Percentiles rank a stretch among this genome's conserved stretches.
phyloP scores from a whole-genome alignment of 2,329 filamentous ascomycete species.

The Cladosporium velox region DNA sequence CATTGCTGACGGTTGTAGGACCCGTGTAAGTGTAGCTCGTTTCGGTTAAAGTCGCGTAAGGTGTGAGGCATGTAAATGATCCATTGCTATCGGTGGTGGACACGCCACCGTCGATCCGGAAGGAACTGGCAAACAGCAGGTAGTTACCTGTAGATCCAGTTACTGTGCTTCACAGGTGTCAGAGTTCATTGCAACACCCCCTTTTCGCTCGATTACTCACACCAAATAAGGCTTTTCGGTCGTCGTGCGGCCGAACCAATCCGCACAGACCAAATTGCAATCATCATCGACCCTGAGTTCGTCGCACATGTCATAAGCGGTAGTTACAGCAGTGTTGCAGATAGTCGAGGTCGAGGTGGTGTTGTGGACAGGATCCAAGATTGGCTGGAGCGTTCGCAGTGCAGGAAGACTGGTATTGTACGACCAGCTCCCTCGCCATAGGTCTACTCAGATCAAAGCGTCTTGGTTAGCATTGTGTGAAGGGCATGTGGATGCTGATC shows the following conservation, averaged over 20 bases:
- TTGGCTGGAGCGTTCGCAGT: background rate
- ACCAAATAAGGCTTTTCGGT: background rate
- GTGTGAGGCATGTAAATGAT: background rate
- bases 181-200: background rate
- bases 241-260: background rate
- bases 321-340: background rate
- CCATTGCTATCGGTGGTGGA: constrained; percentile 13
- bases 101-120: background rate
- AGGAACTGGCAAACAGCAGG: background rate
- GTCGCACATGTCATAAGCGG: background rate
- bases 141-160: background rate
- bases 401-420: constrained; percentile 1
- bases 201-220: background rate
- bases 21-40: constrained; percentile 6
- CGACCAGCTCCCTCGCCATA: constrained; percentile 9
- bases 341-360: constrained; percentile 3
- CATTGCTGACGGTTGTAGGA: background rate
- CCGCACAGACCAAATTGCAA: constrained; percentile 7
- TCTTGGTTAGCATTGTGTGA: background rate
- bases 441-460: background rate
- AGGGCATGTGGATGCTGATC: background rate
- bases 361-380: constrained; percentile 9
- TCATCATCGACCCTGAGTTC: background rate
- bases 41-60: background rate
- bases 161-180: background rate